These are phyloP conservation scores for Boletus speciosus DNA, from an alignment of 768 basidiomycete species.

Conservation along the genomic window DNA sequence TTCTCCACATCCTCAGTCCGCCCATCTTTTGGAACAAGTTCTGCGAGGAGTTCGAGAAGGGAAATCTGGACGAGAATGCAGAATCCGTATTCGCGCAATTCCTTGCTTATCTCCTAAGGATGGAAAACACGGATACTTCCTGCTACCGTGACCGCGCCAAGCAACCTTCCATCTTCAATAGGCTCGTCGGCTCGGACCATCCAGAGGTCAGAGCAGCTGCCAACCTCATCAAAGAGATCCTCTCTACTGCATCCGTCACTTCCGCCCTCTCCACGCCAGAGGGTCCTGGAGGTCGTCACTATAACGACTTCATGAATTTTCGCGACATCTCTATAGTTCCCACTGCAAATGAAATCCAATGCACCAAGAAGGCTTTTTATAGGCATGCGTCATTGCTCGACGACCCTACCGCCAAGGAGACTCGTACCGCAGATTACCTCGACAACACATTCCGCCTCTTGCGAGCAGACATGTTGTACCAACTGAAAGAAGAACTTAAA, in stretches of 20 bases:
- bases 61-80: conserved; percentile 21
- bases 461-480: conserved; percentile 59
- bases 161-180: conserved; percentile 27
- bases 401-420: conserved; percentile 36
- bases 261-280: conserved; percentile 16
- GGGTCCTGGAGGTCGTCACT: conserved; percentile 62
- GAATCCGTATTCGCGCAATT: conserved; percentile 29
- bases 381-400: conserved; percentile 39
- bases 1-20: too few species aligned
- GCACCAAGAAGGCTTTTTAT: conserved; percentile 22
- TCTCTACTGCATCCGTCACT: conserved; percentile 21
- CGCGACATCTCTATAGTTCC: conserved; percentile 61
- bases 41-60: too few species aligned
- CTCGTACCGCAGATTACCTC: conserved; percentile 45
- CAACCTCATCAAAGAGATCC: conserved; percentile 39
- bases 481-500: conserved; percentile 54
- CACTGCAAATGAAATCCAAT: conserved; percentile 55
- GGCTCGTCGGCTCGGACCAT: conserved; percentile 23
- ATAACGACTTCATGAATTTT: conserved; percentile 53
- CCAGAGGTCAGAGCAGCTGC: conserved; percentile 20
- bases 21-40: too few species aligned
- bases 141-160: conserved; percentile 40
- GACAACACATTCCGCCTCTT: conserved; percentile 67
- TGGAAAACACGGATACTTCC: conserved; percentile 34
- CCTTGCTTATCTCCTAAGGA: conserved; percentile 45